Conservation (phyloP, 805 yeast genomes). For the Candida golubevii region DNA sequence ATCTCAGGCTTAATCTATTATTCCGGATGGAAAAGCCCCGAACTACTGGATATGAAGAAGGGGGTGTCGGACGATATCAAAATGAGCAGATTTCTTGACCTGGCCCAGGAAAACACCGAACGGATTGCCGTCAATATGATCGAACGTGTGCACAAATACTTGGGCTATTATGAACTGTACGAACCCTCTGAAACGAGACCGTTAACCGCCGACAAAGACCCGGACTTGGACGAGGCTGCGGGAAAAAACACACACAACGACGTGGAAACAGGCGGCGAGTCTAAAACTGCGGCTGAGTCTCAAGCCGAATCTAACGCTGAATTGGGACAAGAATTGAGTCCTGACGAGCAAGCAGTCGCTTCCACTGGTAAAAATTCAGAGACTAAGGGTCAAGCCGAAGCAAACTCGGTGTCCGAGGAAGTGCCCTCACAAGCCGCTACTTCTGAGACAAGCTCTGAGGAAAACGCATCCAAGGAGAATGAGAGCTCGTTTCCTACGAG, state of each 20-base stretch:
- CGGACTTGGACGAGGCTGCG: constrained; percentile 11
- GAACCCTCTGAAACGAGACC: constrained; percentile 17
- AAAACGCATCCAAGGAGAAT: too few relatives aligned
- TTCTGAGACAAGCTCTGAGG: too few relatives aligned
- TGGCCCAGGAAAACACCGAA: not conserved
- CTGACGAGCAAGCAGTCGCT: too few relatives aligned
- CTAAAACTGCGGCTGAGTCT: too few relatives aligned
- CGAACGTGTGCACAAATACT: constrained; percentile 16
- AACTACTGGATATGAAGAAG: not conserved
- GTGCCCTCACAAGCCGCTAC: too few relatives aligned
- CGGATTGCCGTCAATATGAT: not conserved
- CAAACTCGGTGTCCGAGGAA: too few relatives aligned
- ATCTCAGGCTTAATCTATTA: not conserved
- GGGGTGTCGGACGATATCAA: constrained; percentile 1
- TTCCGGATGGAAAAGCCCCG: not conserved
- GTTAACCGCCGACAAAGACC: constrained; percentile 15
- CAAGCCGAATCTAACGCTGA: too few relatives aligned
- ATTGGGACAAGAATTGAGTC: too few relatives aligned
- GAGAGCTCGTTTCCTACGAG: too few relatives aligned
- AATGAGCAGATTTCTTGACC: constrained; percentile 2
- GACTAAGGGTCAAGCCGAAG: too few relatives aligned
- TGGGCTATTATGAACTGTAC: constrained; percentile 22
- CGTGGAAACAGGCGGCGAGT: too few relatives aligned
- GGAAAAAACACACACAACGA: not conserved
- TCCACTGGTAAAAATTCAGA: too few relatives aligned